Evolutionary conservation across 1,284 basidiomycete species (phyloP).

Genomic region (Fomitiporia mediterranea): DNA sequence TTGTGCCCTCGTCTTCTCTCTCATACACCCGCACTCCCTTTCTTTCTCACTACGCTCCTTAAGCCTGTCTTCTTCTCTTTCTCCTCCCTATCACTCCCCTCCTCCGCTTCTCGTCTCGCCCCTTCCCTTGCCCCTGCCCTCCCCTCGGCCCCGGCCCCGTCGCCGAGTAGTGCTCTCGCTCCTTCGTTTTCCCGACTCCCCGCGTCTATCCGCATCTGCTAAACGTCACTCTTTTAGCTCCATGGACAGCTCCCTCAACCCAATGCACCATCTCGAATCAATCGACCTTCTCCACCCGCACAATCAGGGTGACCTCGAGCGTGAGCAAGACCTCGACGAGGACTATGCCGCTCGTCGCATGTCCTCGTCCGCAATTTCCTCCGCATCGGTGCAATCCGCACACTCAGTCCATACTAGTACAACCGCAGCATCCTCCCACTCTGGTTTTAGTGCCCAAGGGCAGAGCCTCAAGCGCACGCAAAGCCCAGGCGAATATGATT

Average conservation of each 20-base stretch:
- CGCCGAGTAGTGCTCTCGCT: neutral
- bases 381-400: slow-evolving; percentile 34
- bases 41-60: neutral
- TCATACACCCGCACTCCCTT: neutral
- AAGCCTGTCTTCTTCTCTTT: neutral
- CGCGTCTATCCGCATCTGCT: neutral
- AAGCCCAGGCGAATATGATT: slow-evolving; percentile 35
- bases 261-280: neutral
- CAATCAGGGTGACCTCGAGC: slow-evolving; percentile 28
- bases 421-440: slow-evolving; percentile 57
- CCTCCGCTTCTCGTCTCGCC: neutral
- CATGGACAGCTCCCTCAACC: slow-evolving; percentile 1
- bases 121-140: neutral
- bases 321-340: slow-evolving; percentile 2
- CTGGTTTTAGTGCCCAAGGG: slow-evolving; percentile 23
- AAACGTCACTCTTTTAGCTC: neutral
- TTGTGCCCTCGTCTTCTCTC: neutral
- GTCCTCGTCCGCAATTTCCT: slow-evolving; percentile 56
- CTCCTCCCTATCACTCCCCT: neutral
- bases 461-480: slow-evolving; percentile 49
- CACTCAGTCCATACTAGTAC: slow-evolving; percentile 34
- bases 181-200: neutral
- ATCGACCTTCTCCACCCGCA: slow-evolving; percentile 30
- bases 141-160: neutral
- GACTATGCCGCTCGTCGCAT: slow-evolving; percentile 49